Evolutionary conservation across 768 basidiomycete species (phyloP), one percentile per base, ranked within the genome.

Genomic region (Russula olivacea): DNA sequence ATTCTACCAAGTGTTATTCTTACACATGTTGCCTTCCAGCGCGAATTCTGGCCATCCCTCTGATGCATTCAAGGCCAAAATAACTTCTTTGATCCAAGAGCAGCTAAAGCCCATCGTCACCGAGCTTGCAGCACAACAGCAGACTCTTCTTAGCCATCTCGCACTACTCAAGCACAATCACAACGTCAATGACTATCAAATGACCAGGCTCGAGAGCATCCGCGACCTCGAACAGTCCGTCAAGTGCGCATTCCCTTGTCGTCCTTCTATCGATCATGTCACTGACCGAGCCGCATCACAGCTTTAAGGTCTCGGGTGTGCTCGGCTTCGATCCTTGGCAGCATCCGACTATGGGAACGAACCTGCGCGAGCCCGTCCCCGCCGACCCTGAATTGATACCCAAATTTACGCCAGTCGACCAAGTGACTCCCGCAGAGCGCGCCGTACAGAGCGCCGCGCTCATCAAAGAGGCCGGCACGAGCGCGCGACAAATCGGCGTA

Each of bases 341-440:
- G 10, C 48, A 45, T n/a, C 58, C 63, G n/a, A 55, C n/a, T 15
- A 64, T 56, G 4, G 63, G 63, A 1, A 64, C 63, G 32, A 55
- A 64, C 58, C 41, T 64, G 40, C 58, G 63, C 36, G 63, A 64
- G 41, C 58, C 63, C 48, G 58, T 64, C 34, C 63, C 63, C 14
- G 63, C 58, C 1, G 59, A 64, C 54, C 63, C 63, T 7, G 23
- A 32, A 14, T 9, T 28, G 32, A 47, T 56, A 40, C 63, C 63
- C 17, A 58, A 43, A 6, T 64, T 60, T 10, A 6, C 17, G 12
- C 58, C 63, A 1, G 21, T 51, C 40, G 32, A 43, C 9, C n/a
- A 11, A 19, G 30, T 40, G 3, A 55, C 63, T 8, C 54, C 40
- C 23, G 19, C 48, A 0, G 30, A 59, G 25, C 63, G 63, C 11